Evolutionary conservation across 106 monocot species (phyloP), one percentile per base, ranked within the genome.

Genomic region (Dendrobium chrysotoxum): DNA sequence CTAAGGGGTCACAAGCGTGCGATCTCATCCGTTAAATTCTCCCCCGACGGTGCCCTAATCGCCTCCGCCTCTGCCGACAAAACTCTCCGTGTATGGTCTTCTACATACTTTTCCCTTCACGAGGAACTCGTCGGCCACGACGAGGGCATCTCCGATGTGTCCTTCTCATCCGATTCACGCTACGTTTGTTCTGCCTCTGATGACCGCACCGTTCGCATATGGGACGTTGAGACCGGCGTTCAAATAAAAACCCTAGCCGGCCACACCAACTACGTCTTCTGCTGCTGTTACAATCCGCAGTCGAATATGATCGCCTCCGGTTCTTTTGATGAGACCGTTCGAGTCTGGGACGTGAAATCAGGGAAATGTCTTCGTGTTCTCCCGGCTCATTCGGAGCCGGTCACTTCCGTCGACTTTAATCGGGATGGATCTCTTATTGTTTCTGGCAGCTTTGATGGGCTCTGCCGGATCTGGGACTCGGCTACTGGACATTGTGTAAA

Each of bases 221-320:
- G 85, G 87, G 90, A 87, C 70, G 39, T 90, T 25, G 78, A 79
- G 16, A 64, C 85, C 18, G 72, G 55, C 13, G 71, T 80, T 61
- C 80, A 47, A 35, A 20, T 87, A 54, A 87, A 81, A 75, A 90
- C 87, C 73, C 83, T 87, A 28, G 1, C 75, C 10, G 90, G 90
- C 35, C 90, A 90, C 83, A 85, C 90, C 75, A 90, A 90, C 85
- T 90, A 90, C 72, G 85, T 67, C 40, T 87, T 87, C 72, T 90
- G 87, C 79, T 85, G 87, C 68, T 81, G 47, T 70, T 90, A 85
- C 83, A 90, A 90, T 75, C 90, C 90, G 20, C 87, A 90, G 79
- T 90, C 90, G 42, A 87, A 90, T 78, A 81, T 87, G 81, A 81
- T 90, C 76, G 90, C 90, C n/a, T 87, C 87, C 7, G 90, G 90